Percentiles rank a stretch among this genome's conserved stretches.
These are phyloP conservation scores for Lactarius hengduanensis DNA, from an alignment of 768 basidiomycete genomes.

Conservation along the genomic window DNA sequence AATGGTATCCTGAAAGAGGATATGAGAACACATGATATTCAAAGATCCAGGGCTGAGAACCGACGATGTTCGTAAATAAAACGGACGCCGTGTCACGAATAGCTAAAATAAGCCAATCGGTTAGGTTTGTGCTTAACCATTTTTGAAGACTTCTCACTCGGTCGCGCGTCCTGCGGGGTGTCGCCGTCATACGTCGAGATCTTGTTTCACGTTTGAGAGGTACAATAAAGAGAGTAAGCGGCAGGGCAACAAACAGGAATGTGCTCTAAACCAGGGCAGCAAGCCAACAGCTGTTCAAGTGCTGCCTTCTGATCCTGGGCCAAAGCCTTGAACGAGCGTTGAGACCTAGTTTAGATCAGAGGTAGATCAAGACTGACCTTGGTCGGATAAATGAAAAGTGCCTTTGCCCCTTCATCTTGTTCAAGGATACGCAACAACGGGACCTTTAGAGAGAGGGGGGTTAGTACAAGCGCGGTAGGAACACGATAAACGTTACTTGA, in stretches of 20 bases:
- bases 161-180: conserved; percentile 67
- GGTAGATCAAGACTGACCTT: conserved; percentile 48
- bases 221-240: not conserved
- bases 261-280: conserved; percentile 61
- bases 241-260: conserved; percentile 43
- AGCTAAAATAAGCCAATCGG: conserved; percentile 37
- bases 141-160: conserved; percentile 41
- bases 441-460: conserved; percentile 43
- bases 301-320: conserved; percentile 84
- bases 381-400: conserved; percentile 86
- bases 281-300: conserved; percentile 61
- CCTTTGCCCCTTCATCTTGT: conserved; percentile 57
- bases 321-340: conserved; percentile 55
- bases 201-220: conserved; percentile 32
- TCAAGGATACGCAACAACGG: conserved; percentile 69
- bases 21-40: conserved; percentile 28
- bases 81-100: conserved; percentile 75
- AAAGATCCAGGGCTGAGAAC: conserved; percentile 10
- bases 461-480: not conserved
- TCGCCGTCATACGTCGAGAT: conserved; percentile 88
- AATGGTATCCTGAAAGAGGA: conserved; percentile 63
- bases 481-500: conserved; percentile 48
- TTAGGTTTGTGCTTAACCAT: not conserved
- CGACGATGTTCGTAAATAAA: conserved; percentile 89
- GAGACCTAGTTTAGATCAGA: not conserved